Conservation (phyloP, 2,329 filamentous ascomycete species). For the Pseudogymnoascus destructans region DNA sequence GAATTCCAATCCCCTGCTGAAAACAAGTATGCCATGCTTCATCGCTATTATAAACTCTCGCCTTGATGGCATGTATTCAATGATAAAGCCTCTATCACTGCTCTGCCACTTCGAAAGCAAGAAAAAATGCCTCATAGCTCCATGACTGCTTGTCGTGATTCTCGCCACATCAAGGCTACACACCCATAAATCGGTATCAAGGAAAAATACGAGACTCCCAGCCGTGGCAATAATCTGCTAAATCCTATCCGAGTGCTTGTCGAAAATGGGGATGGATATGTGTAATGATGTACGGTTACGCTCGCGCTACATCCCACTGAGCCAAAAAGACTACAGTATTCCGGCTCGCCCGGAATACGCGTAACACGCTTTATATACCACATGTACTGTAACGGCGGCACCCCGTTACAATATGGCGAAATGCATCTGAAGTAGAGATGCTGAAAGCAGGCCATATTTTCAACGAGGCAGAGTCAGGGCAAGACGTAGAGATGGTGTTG, state of each 20-base stretch:
- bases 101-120: constrained; percentile 16
- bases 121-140: constrained; percentile 16
- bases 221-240: constrained; percentile 14
- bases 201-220: constrained; percentile 17
- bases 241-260: constrained; percentile 2
- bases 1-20: constrained; percentile 15
- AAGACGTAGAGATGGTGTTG: no score
- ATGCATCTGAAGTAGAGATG: no score
- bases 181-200: constrained; percentile 22
- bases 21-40: constrained; percentile 14
- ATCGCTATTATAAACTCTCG: constrained; percentile 15
- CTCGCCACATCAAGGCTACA: constrained; percentile 19
- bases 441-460: no score
- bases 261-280: background rate
- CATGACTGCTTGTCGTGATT: background rate
- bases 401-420: no score
- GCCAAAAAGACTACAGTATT: no score
- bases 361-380: no score
- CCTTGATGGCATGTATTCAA: constrained; percentile 12
- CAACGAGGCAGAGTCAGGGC: no score
- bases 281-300: no score
- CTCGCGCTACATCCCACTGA: no score
- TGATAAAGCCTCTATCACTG: constrained; percentile 11
- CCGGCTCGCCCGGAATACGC: no score
- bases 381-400: no score